Conservation (phyloP, 116 monocot genomes). For the Iris pallida region DNA sequence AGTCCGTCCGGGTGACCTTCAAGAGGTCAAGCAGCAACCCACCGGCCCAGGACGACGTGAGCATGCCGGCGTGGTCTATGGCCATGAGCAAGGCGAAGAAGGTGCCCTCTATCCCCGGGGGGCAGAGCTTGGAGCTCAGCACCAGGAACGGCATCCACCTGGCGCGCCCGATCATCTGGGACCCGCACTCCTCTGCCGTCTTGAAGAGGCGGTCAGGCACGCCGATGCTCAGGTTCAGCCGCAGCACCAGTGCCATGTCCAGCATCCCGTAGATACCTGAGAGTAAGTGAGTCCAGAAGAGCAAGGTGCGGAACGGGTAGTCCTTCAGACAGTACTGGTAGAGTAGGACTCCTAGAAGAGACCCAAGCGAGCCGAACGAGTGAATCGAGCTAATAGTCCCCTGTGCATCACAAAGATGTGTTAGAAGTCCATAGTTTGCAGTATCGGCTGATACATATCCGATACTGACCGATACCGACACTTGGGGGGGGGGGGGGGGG, state of each 20-base stretch:
- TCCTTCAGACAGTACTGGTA: slow-evolving; percentile 70
- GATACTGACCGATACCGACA: too few relatives aligned
- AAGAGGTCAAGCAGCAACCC: slow-evolving; percentile 55
- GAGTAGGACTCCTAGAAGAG: slow-evolving; percentile 66
- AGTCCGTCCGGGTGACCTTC: slow-evolving; percentile 51
- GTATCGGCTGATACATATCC: too few relatives aligned
- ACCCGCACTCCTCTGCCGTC: slow-evolving; percentile 50
- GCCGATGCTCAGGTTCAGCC: slow-evolving; percentile 47
- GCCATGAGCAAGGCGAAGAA: slow-evolving; percentile 87
- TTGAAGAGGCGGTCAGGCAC: slow-evolving; percentile 59
- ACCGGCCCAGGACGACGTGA: slow-evolving; percentile 63
- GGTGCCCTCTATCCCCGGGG: slow-evolving; percentile 74
- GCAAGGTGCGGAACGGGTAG: slow-evolving; percentile 50
- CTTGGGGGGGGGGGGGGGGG: too few relatives aligned
- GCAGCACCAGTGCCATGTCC: slow-evolving; percentile 50
- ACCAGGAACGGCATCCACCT: slow-evolving; percentile 89
- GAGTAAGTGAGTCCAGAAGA: slow-evolving; percentile 67
- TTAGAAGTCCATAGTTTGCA: too few relatives aligned
- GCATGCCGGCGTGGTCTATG: slow-evolving; percentile 54
- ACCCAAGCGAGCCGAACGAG: slow-evolving; percentile 62
- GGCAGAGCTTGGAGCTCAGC: slow-evolving; percentile 71
- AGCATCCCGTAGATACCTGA: slow-evolving; percentile 58
- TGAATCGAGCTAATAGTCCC: slow-evolving; percentile 59
- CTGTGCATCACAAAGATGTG: slow-evolving; percentile 18
- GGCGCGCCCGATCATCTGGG: slow-evolving; percentile 49